Evolutionary conservation across 768 basidiomycete genomes (phyloP).

Genomic region (Boletus rufocinnamomeus): DNA sequence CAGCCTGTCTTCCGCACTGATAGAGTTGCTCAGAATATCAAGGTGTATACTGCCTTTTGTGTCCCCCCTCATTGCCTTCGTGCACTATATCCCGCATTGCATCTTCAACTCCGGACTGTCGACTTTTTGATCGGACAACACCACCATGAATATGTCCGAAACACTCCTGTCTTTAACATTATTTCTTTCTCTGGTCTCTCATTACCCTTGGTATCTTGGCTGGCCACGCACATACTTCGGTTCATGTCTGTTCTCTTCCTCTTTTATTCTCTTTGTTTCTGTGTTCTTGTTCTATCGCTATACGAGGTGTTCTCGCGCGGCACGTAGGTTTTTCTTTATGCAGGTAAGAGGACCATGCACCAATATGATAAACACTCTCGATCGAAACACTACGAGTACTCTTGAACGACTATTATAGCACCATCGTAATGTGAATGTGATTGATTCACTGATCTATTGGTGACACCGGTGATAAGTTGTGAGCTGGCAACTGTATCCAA

Average conservation of each 20-base stretch:
- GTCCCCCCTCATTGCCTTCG: slow-evolving; percentile 10
- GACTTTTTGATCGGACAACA: slow-evolving; percentile 19
- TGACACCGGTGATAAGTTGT: no score
- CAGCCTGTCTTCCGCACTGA: neutral
- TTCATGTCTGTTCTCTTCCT: slow-evolving; percentile 13
- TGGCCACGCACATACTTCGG: slow-evolving; percentile 28
- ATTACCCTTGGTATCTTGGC: slow-evolving; percentile 27
- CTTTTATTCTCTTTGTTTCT: neutral
- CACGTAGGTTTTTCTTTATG: slow-evolving; percentile 29
- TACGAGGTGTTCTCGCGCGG: slow-evolving; percentile 13
- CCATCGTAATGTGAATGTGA: slow-evolving; percentile 28
- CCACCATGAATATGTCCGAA: slow-evolving; percentile 14
- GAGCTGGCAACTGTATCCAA: neutral
- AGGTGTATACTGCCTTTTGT: slow-evolving; percentile 25
- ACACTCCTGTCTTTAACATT: slow-evolving; percentile 34
- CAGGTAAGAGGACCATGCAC: slow-evolving; percentile 31
- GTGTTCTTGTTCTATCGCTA: slow-evolving; percentile 23
- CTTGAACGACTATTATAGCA: slow-evolving; percentile 30
- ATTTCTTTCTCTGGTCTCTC: slow-evolving; percentile 27
- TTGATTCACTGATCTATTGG: slow-evolving; percentile 6
- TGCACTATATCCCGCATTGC: slow-evolving; percentile 32
- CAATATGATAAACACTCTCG: slow-evolving; percentile 20
- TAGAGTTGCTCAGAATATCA: slow-evolving; percentile 5
- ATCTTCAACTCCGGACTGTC: slow-evolving; percentile 18
- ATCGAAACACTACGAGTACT: slow-evolving; percentile 32